Conservation (phyloP, 345 rosid genomes). For the Jatropha curcas region DNA sequence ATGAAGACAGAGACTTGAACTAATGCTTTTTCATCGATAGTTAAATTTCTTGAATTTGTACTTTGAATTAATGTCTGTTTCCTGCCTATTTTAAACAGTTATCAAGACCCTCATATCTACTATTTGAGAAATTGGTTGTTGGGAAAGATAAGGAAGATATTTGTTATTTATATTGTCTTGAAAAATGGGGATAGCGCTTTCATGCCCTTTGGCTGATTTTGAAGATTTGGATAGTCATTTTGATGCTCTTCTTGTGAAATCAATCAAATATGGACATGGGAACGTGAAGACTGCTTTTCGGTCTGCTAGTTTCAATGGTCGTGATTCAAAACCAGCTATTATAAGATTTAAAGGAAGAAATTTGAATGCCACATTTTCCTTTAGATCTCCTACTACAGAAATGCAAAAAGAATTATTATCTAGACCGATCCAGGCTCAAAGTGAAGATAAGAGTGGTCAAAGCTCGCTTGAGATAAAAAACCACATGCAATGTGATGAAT, state of each 20-base stretch:
- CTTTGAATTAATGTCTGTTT: neutral
- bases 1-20: neutral
- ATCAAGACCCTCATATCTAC: slow-evolving; percentile 9
- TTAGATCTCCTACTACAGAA: slow-evolving; percentile 32
- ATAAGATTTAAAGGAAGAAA: slow-evolving; percentile 40
- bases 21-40: neutral
- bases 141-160: neutral
- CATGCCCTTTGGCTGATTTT: slow-evolving; percentile 31
- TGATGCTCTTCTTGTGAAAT: slow-evolving; percentile 31
- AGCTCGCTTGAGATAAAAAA: slow-evolving; percentile 17
- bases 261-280: slow-evolving; percentile 23
- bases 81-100: slow-evolving; percentile 14
- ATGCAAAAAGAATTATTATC: slow-evolving; percentile 28
- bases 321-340: slow-evolving; percentile 32
- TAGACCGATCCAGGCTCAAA: slow-evolving; percentile 29
- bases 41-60: neutral
- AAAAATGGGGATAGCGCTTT: slow-evolving; percentile 35
- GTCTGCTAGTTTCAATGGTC: slow-evolving; percentile 44
- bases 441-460: slow-evolving; percentile 23
- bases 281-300: slow-evolving; percentile 33
- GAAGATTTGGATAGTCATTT: slow-evolving; percentile 30
- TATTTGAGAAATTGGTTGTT: slow-evolving; percentile 13
- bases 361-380: slow-evolving; percentile 19
- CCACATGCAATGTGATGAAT: neutral
- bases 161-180: neutral